These are phyloP conservation scores for Lolium perenne DNA, from an alignment of 176 grass and related monocot species.

Conservation along the genomic window DNA sequence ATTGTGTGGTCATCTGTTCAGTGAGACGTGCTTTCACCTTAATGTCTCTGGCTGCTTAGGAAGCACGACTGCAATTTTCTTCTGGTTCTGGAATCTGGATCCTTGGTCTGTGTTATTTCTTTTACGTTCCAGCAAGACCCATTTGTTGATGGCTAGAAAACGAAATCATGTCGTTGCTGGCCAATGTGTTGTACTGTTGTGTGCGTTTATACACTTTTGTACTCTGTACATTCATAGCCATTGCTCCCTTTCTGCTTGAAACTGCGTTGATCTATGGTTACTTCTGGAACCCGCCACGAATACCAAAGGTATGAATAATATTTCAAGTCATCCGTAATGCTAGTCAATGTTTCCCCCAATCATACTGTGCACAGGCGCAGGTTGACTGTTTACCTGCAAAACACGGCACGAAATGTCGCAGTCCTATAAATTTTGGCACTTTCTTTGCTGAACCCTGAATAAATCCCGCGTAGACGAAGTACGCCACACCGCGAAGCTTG, in stretches of 20 bases:
- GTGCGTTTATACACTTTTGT: neutral
- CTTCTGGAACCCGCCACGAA: neutral
- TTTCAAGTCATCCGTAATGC: too few relatives aligned
- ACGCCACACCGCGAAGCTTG: slow-evolving; percentile 65
- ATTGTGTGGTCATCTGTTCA: neutral
- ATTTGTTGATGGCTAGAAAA: neutral
- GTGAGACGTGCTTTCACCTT: neutral
- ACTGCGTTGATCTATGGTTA: neutral
- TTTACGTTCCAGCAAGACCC: neutral
- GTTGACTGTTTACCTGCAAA: too few relatives aligned
- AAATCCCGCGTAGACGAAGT: slow-evolving; percentile 51
- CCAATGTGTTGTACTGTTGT: neutral
- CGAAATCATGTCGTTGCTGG: neutral
- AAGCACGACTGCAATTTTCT: neutral
- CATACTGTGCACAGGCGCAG: too few relatives aligned
- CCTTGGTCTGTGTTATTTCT: neutral
- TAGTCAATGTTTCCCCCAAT: too few relatives aligned
- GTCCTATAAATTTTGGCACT: neutral
- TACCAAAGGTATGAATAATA: neutral
- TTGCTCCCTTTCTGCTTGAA: neutral
- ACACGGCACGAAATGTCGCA: neutral
- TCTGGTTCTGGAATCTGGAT: neutral
- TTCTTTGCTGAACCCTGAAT: slow-evolving; percentile 5
- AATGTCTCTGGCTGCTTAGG: neutral
- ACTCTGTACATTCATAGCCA: neutral